phyloP scores from a whole-genome alignment of 345 rosid genomes.

The Populus tremula region DNA sequence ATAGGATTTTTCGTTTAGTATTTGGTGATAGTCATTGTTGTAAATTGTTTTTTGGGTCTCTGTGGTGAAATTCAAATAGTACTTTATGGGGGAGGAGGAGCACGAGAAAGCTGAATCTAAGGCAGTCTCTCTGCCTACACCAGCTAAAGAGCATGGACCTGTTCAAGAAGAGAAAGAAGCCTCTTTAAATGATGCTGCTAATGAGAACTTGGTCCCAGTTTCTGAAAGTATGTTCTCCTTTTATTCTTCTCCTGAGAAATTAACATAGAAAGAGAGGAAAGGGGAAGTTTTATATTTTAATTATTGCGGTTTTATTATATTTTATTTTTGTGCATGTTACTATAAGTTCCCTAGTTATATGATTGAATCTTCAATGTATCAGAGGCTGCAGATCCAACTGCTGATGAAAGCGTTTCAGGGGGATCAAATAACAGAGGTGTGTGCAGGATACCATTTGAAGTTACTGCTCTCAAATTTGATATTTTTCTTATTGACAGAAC shows the following conservation, averaged over 20 bases:
- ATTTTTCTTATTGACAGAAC: background rate
- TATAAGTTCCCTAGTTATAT: background rate
- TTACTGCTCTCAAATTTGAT: background rate
- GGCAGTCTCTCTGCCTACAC: constrained; percentile 5
- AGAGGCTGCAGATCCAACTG: constrained; percentile 21
- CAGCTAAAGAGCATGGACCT: constrained; percentile 5
- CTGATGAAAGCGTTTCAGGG: constrained; percentile 3
- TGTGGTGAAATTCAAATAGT: constrained; percentile 32
- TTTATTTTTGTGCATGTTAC: background rate
- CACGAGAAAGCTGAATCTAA: constrained; percentile 18
- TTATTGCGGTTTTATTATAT: too few relatives aligned
- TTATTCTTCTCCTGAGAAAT: background rate
- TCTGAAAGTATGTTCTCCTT: constrained; percentile 21
- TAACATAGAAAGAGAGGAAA: too few relatives aligned
- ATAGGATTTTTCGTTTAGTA: too few relatives aligned
- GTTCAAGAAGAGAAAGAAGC: constrained; percentile 12
- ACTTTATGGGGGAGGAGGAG: constrained; percentile 39
- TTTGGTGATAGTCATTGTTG: background rate
- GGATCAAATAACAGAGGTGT: constrained; percentile 28
- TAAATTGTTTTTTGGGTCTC: background rate
- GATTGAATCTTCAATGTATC: constrained; percentile 12
- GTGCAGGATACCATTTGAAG: constrained; percentile 4
- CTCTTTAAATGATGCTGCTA: background rate
- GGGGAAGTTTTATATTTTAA: background rate
- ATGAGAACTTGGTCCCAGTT: constrained; percentile 17